Percentiles rank a stretch among this genome's conserved stretches.
These are phyloP conservation scores for Hansenula anomala DNA, from an alignment of 1,139 yeast species.

Conservation along the genomic window DNA sequence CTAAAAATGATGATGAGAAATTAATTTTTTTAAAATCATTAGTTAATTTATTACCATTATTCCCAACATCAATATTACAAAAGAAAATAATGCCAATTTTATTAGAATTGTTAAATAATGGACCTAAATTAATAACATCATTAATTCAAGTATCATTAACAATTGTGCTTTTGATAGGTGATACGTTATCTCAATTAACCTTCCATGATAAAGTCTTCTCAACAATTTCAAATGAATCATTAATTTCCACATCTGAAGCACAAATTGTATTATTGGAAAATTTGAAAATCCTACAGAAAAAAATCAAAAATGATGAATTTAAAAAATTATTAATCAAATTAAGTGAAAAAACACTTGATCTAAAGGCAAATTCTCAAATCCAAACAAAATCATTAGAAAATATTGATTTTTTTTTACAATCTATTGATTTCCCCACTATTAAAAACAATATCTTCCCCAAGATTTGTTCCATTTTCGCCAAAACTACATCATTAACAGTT, in stretches of 20 bases:
- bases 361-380: constrained; percentile 28
- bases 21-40: constrained; percentile 65
- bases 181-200: constrained; percentile 64
- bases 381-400: constrained; percentile 56
- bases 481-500: constrained; percentile 77
- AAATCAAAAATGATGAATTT: constrained; percentile 38
- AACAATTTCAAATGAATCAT: constrained; percentile 32
- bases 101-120: constrained; percentile 34
- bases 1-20: constrained; percentile 67
- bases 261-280: constrained; percentile 53
- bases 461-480: constrained; percentile 67
- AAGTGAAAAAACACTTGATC: constrained; percentile 17
- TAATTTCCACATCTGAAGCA: constrained; percentile 43
- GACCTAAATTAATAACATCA: constrained; percentile 26
- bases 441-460: constrained; percentile 73
- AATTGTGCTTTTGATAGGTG: constrained; percentile 61
- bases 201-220: constrained; percentile 71
- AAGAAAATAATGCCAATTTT: constrained; percentile 75
- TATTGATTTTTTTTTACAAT: constrained; percentile 37
- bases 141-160: constrained; percentile 52
- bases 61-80: constrained; percentile 65
- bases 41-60: constrained; percentile 51
- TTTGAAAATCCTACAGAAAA: constrained; percentile 45
- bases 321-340: constrained; percentile 33
- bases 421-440: constrained; percentile 66